A percentile compares a stretch with the other conserved stretches of the same genome.
Conservation (phyloP, 257 asterid genomes). For the Nemophila menziesii region DNA sequence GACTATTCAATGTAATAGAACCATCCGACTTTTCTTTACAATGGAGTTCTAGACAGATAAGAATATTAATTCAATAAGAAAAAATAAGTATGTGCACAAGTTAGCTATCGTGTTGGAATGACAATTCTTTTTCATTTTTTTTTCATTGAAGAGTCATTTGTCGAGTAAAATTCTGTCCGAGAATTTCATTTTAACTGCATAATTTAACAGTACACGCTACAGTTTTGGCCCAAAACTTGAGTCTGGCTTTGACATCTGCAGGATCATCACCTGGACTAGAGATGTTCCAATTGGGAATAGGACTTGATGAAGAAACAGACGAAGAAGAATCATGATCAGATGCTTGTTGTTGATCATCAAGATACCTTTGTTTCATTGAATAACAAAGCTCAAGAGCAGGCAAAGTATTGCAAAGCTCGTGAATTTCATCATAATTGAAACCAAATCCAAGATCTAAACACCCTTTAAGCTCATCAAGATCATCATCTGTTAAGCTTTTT, state of each 20-base stretch:
- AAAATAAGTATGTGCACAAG: no score
- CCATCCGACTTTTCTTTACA: no score
- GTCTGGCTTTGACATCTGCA: conserved; percentile 33
- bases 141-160: no score
- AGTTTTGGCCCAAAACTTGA: conserved; percentile 33
- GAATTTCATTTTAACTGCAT: conserved; percentile 18
- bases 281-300: conserved; percentile 35
- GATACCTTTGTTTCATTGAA: conserved; percentile 30
- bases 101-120: no score
- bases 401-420: conserved; percentile 32
- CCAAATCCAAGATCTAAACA: conserved; percentile 37
- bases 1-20: no score
- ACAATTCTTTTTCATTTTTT: no score
- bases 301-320: conserved; percentile 19
- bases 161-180: not conserved
- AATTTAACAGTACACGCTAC: conserved; percentile 29
- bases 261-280: conserved; percentile 38
- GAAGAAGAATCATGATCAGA: conserved; percentile 19
- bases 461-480: conserved; percentile 31
- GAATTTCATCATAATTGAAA: conserved; percentile 32
- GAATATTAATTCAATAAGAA: no score
- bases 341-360: conserved; percentile 23
- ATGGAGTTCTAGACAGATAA: no score
- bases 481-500: conserved; percentile 31
- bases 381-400: conserved; percentile 40